phyloP scores from a whole-genome alignment of 148 eudicot species.

The Rheum nobile region DNA sequence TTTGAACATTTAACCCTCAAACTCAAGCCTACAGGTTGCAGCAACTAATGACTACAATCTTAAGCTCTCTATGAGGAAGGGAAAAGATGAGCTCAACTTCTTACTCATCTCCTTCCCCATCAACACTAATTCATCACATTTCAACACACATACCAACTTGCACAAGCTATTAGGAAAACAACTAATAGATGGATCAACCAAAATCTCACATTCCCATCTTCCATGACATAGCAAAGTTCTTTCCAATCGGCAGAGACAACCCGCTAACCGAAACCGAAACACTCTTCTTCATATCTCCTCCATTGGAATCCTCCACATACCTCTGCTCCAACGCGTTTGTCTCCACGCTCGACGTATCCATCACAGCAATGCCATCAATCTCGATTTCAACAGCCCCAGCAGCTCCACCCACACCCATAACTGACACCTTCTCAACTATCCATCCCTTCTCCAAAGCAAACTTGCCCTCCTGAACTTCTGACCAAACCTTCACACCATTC shows the following conservation, averaged over 20 bases:
- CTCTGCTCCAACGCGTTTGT: conserved; percentile 25
- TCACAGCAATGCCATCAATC: conserved; percentile 34
- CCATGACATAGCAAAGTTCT: conserved; percentile 77
- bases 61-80: not conserved
- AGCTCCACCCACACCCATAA: conserved; percentile 51
- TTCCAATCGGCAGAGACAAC: conserved; percentile 64
- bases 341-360: conserved; percentile 25
- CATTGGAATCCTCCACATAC: conserved; percentile 18
- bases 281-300: conserved; percentile 31
- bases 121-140: not conserved
- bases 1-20: not conserved
- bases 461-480: conserved; percentile 65
- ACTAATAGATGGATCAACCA: conserved; percentile 7
- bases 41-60: not conserved
- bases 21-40: not conserved
- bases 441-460: conserved; percentile 72
- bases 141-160: not conserved
- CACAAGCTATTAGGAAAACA: not conserved
- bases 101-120: conserved; percentile 14
- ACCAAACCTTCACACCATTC: conserved; percentile 66
- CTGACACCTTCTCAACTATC: conserved; percentile 56
- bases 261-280: conserved; percentile 72
- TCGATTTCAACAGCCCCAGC: conserved; percentile 27
- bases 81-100: conserved; percentile 10
- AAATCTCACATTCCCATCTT: conserved; percentile 38